Conservation (phyloP, 345 rosid species). For the Theobroma cacao region DNA sequence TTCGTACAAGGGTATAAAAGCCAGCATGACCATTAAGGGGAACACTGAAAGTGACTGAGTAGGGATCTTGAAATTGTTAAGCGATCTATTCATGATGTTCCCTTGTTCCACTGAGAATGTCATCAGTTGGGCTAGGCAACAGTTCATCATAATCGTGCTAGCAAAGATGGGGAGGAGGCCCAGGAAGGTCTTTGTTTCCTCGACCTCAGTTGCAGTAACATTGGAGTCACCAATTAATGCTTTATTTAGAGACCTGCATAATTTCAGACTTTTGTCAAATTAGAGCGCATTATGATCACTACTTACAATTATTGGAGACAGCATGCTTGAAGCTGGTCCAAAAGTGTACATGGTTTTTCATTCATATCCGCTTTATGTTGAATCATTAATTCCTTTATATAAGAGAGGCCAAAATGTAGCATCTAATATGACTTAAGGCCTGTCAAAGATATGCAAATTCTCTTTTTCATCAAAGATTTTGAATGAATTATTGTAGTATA, state of each 20-base stretch:
- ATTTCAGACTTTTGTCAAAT: neutral
- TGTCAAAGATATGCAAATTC: neutral
- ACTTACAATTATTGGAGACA: neutral
- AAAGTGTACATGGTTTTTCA: neutral
- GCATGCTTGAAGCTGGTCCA: neutral
- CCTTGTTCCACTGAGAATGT: constrained; percentile 67
- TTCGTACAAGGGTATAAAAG: constrained; percentile 44
- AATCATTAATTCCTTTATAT: neutral
- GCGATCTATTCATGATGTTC: constrained; percentile 40
- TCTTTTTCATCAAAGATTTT: neutral
- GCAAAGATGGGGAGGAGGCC: constrained; percentile 56
- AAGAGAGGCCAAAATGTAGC: neutral
- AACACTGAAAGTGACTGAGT: constrained; percentile 45
- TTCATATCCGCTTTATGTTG: neutral
- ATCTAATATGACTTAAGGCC: neutral
- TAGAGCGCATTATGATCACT: neutral
- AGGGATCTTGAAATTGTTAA: constrained; percentile 43
- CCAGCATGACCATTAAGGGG: constrained; percentile 42
- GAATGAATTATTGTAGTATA: neutral
- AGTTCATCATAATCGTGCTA: constrained; percentile 63
- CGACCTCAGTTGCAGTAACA: constrained; percentile 33
- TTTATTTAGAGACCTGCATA: constrained; percentile 43
- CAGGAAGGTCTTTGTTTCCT: constrained; percentile 51
- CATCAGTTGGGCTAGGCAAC: constrained; percentile 55
- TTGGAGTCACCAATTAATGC: constrained; percentile 31